Evolutionary conservation across 371 early-diverging fungal genomes (phyloP).

Genomic region (Apophysomyces elegans): DNA sequence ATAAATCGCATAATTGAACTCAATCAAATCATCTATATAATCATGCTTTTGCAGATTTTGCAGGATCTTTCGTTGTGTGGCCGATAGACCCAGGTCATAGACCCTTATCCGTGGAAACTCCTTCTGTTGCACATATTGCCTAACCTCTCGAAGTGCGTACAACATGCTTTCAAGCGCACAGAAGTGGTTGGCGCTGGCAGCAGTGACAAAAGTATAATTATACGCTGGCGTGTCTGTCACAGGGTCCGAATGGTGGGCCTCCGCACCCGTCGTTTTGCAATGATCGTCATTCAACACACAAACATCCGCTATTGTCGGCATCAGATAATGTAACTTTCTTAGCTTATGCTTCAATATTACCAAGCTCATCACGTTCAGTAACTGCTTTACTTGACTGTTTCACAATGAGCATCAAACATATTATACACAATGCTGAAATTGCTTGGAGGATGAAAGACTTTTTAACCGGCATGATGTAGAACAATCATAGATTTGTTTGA

Average conservation of each 20-base stretch:
- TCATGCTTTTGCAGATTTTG: slow-evolving; percentile 31
- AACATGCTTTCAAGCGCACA: slow-evolving; percentile 55
- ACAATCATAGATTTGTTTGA: too few relatives aligned
- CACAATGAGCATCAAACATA: slow-evolving; percentile 22
- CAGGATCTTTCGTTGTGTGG: slow-evolving; percentile 33
- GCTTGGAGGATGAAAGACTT: slow-evolving; percentile 19
- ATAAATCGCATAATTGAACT: slow-evolving; percentile 48
- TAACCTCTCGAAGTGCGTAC: slow-evolving; percentile 33
- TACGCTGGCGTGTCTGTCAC: neutral
- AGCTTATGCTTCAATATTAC: neutral
- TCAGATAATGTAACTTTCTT: neutral
- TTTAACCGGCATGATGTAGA: slow-evolving; percentile 23
- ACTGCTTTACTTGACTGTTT: slow-evolving; percentile 17
- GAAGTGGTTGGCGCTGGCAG: slow-evolving; percentile 57
- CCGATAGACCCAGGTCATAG: slow-evolving; percentile 50
- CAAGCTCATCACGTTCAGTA: slow-evolving; percentile 6
- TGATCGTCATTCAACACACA: neutral
- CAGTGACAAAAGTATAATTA: slow-evolving; percentile 53
- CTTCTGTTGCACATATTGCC: slow-evolving; percentile 15
- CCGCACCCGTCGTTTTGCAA: neutral
- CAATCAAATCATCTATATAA: slow-evolving; percentile 42
- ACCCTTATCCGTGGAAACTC: slow-evolving; percentile 46
- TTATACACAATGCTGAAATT: slow-evolving; percentile 25
- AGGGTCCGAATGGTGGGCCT: neutral
- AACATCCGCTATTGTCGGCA: neutral